Percentiles rank a stretch among this genome's conserved stretches.
These are phyloP conservation scores for Termitomyces sp. DNA, from an alignment of 768 basidiomycete species.

Conservation along the genomic window DNA sequence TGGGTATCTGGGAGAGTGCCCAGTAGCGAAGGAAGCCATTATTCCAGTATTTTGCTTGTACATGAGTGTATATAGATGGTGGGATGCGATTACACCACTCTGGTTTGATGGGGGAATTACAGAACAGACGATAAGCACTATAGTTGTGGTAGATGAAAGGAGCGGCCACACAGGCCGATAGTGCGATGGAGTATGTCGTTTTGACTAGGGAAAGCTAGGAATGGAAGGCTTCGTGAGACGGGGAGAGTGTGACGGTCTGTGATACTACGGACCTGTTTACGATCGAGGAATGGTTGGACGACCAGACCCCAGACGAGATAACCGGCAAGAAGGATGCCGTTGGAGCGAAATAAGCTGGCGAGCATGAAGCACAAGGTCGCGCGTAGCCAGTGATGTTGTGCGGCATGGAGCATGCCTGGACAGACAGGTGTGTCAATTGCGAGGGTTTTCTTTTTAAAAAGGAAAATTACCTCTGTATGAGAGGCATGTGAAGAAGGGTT, in stretches of 20 bases:
- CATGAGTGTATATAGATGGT: slow-evolving; percentile 77
- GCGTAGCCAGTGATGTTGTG: slow-evolving; percentile 39
- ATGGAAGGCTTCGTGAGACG: background rate
- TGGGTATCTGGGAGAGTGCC: slow-evolving; percentile 78
- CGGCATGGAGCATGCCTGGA: slow-evolving; percentile 57
- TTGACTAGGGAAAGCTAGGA: slow-evolving; percentile 28
- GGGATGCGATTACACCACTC: slow-evolving; percentile 60
- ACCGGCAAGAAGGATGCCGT: slow-evolving; percentile 70
- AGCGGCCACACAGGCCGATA: slow-evolving; percentile 40
- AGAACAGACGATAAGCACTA: slow-evolving; percentile 63
- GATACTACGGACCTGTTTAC: slow-evolving; percentile 23
- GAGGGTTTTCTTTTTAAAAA: no score
- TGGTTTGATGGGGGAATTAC: slow-evolving; percentile 26
- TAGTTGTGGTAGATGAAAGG: slow-evolving; percentile 76
- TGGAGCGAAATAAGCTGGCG: slow-evolving; percentile 68
- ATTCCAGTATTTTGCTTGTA: slow-evolving; percentile 85
- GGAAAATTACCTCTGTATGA: slow-evolving; percentile 62
- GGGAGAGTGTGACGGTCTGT: background rate
- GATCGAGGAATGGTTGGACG: slow-evolving; percentile 42
- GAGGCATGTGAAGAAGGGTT: slow-evolving; percentile 81
- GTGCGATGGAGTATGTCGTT: slow-evolving; percentile 29
- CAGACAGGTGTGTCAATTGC: background rate
- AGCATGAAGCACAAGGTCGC: slow-evolving; percentile 60
- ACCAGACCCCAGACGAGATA: slow-evolving; percentile 75
- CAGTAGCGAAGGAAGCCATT: slow-evolving; percentile 84